A percentile compares a stretch with the other conserved stretches of the same genome.
phyloP scores from a whole-genome alignment of 1,284 basidiomycete genomes.

The Coniferiporia sulphurascens region DNA sequence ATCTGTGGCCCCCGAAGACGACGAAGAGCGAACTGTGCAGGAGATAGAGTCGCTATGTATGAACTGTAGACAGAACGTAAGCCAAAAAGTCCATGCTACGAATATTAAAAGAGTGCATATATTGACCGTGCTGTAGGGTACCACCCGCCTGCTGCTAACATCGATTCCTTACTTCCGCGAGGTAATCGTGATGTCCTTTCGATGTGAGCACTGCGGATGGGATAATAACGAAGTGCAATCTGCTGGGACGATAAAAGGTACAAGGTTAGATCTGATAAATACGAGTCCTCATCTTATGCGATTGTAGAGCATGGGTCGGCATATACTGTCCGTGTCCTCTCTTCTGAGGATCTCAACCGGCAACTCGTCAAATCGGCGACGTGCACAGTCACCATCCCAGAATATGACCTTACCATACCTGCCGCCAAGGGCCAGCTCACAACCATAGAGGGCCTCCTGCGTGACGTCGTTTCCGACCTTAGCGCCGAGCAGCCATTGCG shows the following conservation, averaged over 20 bases:
- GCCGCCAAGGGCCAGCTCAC: constrained; percentile 88
- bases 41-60: constrained; percentile 94
- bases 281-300: background rate
- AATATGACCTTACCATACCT: constrained; percentile 90
- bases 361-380: constrained; percentile 90
- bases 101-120: too few species aligned
- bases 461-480: constrained; percentile 83
- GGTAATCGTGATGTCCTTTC: constrained; percentile 95
- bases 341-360: constrained; percentile 80
- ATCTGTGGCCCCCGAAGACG: constrained; percentile 28
- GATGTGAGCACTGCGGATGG: constrained; percentile 89
- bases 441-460: constrained; percentile 90
- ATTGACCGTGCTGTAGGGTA: constrained; percentile 50
- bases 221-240: constrained; percentile 95
- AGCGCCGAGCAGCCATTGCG: constrained; percentile 83
- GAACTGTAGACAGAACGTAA: constrained; percentile 85
- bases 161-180: constrained; percentile 96
- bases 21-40: constrained; percentile 67
- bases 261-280: constrained; percentile 23
- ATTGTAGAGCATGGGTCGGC: constrained; percentile 54
- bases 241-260: constrained; percentile 85
- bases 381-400: constrained; percentile 82
- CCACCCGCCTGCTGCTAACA: constrained; percentile 89
- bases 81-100: constrained; percentile 21
- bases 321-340: constrained; percentile 82